These are phyloP conservation scores for Coriolopsis trogii DNA, from an alignment of 1,284 basidiomycete species.

Conservation along the genomic window DNA sequence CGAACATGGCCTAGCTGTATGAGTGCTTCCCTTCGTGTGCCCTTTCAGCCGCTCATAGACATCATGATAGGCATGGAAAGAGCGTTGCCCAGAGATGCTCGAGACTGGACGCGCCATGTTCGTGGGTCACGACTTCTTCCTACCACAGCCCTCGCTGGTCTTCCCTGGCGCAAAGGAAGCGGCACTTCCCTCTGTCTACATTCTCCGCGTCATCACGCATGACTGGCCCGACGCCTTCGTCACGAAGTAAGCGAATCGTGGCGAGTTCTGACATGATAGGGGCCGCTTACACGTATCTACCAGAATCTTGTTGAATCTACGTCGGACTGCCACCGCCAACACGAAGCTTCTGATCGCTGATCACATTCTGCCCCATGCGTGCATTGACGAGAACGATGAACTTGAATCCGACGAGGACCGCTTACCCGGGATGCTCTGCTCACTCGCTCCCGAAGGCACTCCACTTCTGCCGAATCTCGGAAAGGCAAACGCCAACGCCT, in stretches of 20 bases:
- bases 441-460: conserved; percentile 44
- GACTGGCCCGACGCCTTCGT: conserved; percentile 75
- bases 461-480: conserved; percentile 71
- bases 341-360: conserved; percentile 71
- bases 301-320: conserved; percentile 40
- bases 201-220: conserved; percentile 71
- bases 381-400: conserved; percentile 47
- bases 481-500: conserved; percentile 69
- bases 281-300: neutral
- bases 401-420: conserved; percentile 27
- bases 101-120: conserved; percentile 59
- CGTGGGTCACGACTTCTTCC: conserved; percentile 77
- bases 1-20: conserved; percentile 49
- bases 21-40: conserved; percentile 23
- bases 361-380: conserved; percentile 69
- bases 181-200: conserved; percentile 54
- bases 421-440: conserved; percentile 28
- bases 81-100: conserved; percentile 61
- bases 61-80: conserved; percentile 59
- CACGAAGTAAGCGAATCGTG: conserved; percentile 23
- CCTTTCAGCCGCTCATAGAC: neutral
- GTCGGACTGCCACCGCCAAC: conserved; percentile 37
- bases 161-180: neutral
- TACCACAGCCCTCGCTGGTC: conserved; percentile 50
- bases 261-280: neutral